Evolutionary conservation across 192 early-diverging fungal species (phyloP), one percentile per base, ranked within the genome.

Genomic region (Dimargaris xerosporica): DNA sequence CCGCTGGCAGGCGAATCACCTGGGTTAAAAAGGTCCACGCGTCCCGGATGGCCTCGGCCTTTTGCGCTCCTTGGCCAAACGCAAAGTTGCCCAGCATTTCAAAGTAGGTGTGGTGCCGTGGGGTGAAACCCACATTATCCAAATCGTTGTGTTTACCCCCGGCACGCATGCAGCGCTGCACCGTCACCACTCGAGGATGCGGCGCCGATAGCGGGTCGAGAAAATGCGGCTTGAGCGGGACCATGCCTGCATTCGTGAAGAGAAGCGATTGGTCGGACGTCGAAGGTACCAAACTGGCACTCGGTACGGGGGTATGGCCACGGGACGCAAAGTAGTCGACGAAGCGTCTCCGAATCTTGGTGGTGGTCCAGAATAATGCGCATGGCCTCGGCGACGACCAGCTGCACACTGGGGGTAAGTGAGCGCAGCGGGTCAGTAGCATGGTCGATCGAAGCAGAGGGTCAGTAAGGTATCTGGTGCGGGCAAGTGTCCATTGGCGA

Each of bases 131-230:
- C 7, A 82, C 81, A 66, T 82, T 80, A 59, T 82, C 81, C 5
- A 82, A 65, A 59, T 82, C 81, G 23, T 82, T 82, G 73, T 99
- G 96, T 75, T 99, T 99, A 64, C 96, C 96, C 89, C 94, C 96
- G 19, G 96, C 96, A 72, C 96, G 86, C 70, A 98, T 96, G 78
- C 96, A 98, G 76, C 96, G 96, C 80, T 98, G 96, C 11, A 52
- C 19, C 10, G 50, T 52, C 23, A 28, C 19, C n/a, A 52, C 19
- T n/a, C 28, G 50, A 19, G 50, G 50, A 52, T 52, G 50, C 10
- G 50, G 50, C 9, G 50, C 50, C 19, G 50, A 26, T 10, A 26
- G 10, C 21, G 50, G 50, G 21, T 28, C 23, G 21, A 26, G 50
- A n/a, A 52, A 52, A n/a, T 52, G 28, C 50, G 11, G 21, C 28